Percentiles rank a stretch among this genome's conserved stretches.
Evolutionary conservation across 2,329 filamentous ascomycete species (phyloP).

Genomic region (Sporothrix brasiliensis): DNA sequence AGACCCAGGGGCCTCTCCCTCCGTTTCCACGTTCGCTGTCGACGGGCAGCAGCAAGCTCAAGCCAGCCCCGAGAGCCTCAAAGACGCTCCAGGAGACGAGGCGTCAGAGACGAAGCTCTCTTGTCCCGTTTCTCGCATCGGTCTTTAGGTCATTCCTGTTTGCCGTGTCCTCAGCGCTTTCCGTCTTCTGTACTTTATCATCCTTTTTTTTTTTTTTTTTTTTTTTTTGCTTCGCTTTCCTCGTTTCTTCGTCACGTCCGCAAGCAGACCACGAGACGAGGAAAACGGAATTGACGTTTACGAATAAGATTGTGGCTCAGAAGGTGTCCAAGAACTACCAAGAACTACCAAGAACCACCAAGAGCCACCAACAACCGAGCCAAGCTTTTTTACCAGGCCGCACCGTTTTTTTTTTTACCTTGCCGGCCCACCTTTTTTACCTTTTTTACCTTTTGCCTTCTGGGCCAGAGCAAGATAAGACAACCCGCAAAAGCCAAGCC

Average conservation of each 20-base stretch:
- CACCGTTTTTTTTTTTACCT: too few relatives aligned
- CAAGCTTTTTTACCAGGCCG: conserved; percentile 12
- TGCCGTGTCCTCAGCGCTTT: neutral
- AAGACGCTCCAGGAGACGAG: neutral
- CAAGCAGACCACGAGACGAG: too few relatives aligned
- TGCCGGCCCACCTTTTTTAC: neutral
- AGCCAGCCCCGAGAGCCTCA: neutral
- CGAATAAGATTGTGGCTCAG: conserved; percentile 21
- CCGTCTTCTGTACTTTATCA: too few relatives aligned
- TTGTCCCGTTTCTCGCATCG: neutral
- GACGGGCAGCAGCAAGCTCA: conserved; percentile 6
- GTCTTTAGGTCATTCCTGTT: neutral
- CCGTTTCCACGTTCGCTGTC: conserved; percentile 23
- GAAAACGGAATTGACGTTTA: conserved; percentile 10
- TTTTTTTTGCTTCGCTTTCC: neutral
- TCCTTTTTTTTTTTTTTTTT: neutral
- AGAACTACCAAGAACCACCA: neutral
- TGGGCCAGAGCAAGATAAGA: conserved; percentile 24
- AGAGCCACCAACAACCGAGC: conserved; percentile 19
- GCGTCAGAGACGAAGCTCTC: conserved; percentile 2
- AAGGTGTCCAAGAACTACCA: conserved; percentile 1
- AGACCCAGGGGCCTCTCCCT: neutral
- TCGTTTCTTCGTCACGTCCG: neutral
- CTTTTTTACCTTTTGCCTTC: neutral
- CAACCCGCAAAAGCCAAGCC: conserved; percentile 28